Percentiles rank a stretch among this genome's conserved stretches.
Evolutionary conservation across 75 land plant genomes (phyloP).

Genomic region (Pinus tabuliformis): DNA sequence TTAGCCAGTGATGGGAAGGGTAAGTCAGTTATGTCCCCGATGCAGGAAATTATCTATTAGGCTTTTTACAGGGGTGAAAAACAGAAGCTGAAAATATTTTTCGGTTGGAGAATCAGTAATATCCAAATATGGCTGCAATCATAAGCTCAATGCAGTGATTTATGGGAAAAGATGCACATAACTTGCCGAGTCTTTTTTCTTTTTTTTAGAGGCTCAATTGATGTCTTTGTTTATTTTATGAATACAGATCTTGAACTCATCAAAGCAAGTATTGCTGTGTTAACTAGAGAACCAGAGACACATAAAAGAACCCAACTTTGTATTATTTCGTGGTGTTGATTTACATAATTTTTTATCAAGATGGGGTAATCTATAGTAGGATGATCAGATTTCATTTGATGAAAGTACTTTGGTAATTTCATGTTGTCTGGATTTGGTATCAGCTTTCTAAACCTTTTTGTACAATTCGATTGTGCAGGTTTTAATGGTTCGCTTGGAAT

Average conservation of each 20-base stretch:
- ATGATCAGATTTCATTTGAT: background rate
- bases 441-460: background rate
- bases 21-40: no score
- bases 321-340: background rate
- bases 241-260: background rate
- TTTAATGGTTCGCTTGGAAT: slow-evolving; percentile 77
- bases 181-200: background rate
- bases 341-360: background rate
- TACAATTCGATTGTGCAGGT: slow-evolving; percentile 35
- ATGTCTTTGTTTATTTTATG: background rate
- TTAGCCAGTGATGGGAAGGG: background rate
- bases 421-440: background rate
- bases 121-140: background rate
- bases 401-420: background rate
- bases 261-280: background rate
- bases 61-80: background rate
- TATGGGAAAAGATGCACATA: background rate
- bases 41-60: background rate
- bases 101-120: background rate
- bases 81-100: background rate
- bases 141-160: background rate
- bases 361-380: no score
- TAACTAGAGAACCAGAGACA: background rate
- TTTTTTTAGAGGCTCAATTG: background rate
- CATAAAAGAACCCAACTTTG: background rate